Base-by-base conservation (phyloP, 768 basidiomycete species). In the Harrya chromipes region DNA sequence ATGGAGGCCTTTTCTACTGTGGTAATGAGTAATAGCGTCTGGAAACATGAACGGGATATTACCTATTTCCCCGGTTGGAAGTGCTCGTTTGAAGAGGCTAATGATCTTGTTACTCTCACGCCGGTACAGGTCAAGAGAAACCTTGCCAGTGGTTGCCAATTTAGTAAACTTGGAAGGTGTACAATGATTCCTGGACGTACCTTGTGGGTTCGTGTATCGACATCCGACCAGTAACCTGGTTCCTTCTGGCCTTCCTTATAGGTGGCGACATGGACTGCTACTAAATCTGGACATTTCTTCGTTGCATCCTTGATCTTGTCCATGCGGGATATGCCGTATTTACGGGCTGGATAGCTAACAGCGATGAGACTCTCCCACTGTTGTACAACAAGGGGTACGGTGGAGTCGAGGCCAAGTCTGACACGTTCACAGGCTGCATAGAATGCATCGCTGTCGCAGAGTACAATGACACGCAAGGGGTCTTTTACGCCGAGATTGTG, bases 311-410 rank as follows among this genome's bases (percentile, higher is more conserved):
- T 78, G 50, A 84, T 72, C 64, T 83, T 85, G 67, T 85, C 87
- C 82, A 92, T 90, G 40, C 95, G 74, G n/a, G 91, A 90, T 59
- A 99, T 94, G 5, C 94, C 95, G 63, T 80, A 97, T 61, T 83
- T 83, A 54, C 97, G 80, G 0, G 97, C 95, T 5, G 94, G 85
- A 63, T 99, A 98, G 69, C 94, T 97, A 54, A 98, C 87, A 0
- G 97, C 97, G 50, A 99, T 98, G 46, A 94, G 64, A 14, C 82
- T 75, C 39, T 88, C 81, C 94, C 94, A 94, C 56, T 95, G 93
- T 38, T 85, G 77, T 6, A 93, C 91, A 6, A 91, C 89, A 11
- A 94, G 74, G 0, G 92, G 91, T 1, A 67, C 75, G 16, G 77
- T 74, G 36, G 77, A 76, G 43, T 79, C 74, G 39, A 90, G 72